These are phyloP conservation scores for Rosa multiflora DNA, from an alignment of 306 rosid genomes.

Conservation along the genomic window DNA sequence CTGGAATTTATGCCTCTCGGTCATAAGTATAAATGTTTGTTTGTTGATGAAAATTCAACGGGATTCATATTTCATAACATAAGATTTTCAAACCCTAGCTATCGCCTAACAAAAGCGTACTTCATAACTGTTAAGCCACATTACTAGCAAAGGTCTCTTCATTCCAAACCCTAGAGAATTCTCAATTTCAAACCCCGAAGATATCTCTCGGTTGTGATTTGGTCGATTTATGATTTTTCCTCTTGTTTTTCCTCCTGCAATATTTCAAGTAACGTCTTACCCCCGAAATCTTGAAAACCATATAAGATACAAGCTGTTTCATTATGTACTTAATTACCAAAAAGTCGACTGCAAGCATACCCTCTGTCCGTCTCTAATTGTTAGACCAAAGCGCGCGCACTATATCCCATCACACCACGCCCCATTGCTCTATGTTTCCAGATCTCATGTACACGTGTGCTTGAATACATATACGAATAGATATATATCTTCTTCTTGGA, in stretches of 20 bases:
- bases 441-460: constrained; percentile 23
- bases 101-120: neutral
- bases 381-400: neutral
- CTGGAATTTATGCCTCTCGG: neutral
- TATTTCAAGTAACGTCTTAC: neutral
- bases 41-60: neutral
- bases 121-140: too few species aligned
- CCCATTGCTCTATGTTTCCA: constrained; percentile 27
- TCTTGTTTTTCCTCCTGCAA: neutral
- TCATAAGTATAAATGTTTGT: neutral
- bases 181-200: neutral
- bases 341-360: neutral
- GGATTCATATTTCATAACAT: neutral
- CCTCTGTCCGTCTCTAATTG: neutral
- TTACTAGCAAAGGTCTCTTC: neutral
- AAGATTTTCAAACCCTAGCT: neutral
- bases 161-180: neutral
- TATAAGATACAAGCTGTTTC: neutral
- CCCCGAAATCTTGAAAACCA: neutral
- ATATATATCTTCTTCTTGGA: neutral
- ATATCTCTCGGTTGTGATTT: neutral
- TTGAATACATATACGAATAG: neutral
- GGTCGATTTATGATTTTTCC: neutral
- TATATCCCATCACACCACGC: constrained; percentile 1
- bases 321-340: too few species aligned